A percentile compares a stretch with the other conserved stretches of the same genome.
Evolutionary conservation across 1,139 yeast genomes (phyloP).

Genomic region (Protomyces gravidus): DNA sequence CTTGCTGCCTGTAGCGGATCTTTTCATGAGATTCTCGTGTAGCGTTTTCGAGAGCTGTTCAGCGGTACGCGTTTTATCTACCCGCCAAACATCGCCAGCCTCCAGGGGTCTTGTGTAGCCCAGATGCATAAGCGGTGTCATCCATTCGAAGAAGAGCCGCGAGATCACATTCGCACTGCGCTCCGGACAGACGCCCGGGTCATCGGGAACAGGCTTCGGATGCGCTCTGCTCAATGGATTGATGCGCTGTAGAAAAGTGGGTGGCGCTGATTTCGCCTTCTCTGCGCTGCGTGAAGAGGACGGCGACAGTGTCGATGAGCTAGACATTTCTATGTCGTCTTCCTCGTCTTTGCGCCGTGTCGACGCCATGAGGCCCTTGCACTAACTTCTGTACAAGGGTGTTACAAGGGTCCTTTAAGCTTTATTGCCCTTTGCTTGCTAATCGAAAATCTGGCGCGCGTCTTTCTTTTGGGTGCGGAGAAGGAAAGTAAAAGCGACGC

Average conservation of each 20-base stretch:
- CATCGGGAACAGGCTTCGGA: constrained; percentile 18
- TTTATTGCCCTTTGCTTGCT: no score
- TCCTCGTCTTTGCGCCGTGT: not conserved
- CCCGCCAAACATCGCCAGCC: constrained; percentile 56
- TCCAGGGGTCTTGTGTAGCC: constrained; percentile 68
- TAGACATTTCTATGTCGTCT: not conserved
- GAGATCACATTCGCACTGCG: constrained; percentile 68
- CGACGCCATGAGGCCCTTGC: no score
- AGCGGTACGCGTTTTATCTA: constrained; percentile 46
- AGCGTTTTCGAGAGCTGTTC: constrained; percentile 49
- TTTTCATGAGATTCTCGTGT: constrained; percentile 44
- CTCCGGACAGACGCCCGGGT: constrained; percentile 23
- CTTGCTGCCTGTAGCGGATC: constrained; percentile 37
- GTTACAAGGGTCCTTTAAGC: no score
- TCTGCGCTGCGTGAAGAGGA: not conserved
- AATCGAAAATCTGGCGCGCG: no score
- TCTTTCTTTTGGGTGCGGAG: no score
- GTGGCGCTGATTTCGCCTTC: not conserved
- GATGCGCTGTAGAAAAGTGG: constrained; percentile 2
- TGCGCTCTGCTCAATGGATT: constrained; percentile 22
- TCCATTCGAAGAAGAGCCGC: constrained; percentile 80
- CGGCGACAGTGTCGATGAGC: not conserved
- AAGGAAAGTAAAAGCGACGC: no score
- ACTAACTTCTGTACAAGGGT: not conserved
- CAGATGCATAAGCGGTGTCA: constrained; percentile 80